phyloP scores from a whole-genome alignment of 345 rosid genomes.

The Populus simonii region DNA sequence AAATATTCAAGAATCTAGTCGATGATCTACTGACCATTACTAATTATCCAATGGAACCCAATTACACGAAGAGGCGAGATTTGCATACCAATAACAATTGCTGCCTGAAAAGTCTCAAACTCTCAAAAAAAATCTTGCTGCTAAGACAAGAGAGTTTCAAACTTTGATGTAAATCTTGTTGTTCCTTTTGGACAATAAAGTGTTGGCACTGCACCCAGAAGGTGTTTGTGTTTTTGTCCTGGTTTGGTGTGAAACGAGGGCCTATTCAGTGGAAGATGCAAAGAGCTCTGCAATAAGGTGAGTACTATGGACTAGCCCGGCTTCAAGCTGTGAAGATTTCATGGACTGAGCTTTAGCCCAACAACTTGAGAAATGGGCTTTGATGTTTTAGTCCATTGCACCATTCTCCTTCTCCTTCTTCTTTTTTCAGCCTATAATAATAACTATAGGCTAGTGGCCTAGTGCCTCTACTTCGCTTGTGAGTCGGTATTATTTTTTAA shows the following conservation, averaged over 20 bases:
- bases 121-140: neutral
- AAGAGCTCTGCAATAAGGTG: neutral
- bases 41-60: neutral
- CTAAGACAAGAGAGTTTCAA: too few species aligned
- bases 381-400: neutral
- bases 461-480: too few species aligned
- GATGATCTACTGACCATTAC: constrained; percentile 36
- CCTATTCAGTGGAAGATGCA: neutral
- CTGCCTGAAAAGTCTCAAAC: neutral
- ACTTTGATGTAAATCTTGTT: neutral
- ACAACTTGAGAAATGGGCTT: neutral
- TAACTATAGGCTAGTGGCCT: too few species aligned
- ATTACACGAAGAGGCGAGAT: neutral
- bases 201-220: neutral
- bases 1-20: constrained; percentile 60
- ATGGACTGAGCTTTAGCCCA: neutral
- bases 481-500: too few species aligned
- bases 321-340: neutral
- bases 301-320: neutral
- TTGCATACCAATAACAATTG: neutral
- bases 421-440: too few species aligned
- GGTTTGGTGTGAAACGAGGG: neutral
- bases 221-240: neutral
- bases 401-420: neutral
- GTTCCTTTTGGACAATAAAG: neutral